These are phyloP conservation scores for Dianthus caryophyllus DNA, from an alignment of 148 eudicot species.

Conservation along the genomic window DNA sequence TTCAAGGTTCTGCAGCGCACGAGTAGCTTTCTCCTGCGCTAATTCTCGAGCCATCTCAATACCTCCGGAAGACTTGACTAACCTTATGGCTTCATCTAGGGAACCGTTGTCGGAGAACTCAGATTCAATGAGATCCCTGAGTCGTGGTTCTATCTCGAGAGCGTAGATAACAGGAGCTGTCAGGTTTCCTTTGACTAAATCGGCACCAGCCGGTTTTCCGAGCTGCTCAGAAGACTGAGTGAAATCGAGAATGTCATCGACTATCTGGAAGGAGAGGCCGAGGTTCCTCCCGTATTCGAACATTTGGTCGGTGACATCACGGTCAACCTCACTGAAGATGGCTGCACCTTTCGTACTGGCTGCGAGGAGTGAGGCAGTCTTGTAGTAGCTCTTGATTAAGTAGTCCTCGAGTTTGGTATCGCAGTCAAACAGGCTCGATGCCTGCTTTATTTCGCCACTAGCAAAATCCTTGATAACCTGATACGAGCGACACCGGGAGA, in stretches of 20 bases:
- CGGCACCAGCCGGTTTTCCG: constrained; percentile 88
- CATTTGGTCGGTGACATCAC: constrained; percentile 55
- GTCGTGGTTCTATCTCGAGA: constrained; percentile 49
- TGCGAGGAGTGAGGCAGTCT: constrained; percentile 92
- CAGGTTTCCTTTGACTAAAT: constrained; percentile 79
- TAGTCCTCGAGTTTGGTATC: constrained; percentile 75
- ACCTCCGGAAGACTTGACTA: constrained; percentile 70
- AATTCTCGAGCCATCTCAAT: constrained; percentile 65
- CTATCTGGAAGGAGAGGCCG: constrained; percentile 90
- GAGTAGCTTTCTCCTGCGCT: constrained; percentile 67
- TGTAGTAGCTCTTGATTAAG: constrained; percentile 81
- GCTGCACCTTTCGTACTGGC: constrained; percentile 91
- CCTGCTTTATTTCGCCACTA: constrained; percentile 94
- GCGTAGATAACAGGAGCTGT: constrained; percentile 91
- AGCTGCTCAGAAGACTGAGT: constrained; percentile 88
- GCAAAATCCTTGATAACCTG: constrained; percentile 99
- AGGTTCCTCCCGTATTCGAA: constrained; percentile 82
- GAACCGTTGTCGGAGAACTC: constrained; percentile 79
- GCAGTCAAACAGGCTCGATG: constrained; percentile 80
- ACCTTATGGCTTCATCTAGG: constrained; percentile 58
- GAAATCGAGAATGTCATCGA: constrained; percentile 85
- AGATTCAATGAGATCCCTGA: constrained; percentile 75
- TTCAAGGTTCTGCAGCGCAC: constrained; percentile 52
- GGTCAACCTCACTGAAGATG: constrained; percentile 71
- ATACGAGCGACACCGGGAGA: background rate